These are phyloP conservation scores for Aspergillus egyptiacus DNA, from an alignment of 495 filamentous ascomycete genomes.

Conservation along the genomic window DNA sequence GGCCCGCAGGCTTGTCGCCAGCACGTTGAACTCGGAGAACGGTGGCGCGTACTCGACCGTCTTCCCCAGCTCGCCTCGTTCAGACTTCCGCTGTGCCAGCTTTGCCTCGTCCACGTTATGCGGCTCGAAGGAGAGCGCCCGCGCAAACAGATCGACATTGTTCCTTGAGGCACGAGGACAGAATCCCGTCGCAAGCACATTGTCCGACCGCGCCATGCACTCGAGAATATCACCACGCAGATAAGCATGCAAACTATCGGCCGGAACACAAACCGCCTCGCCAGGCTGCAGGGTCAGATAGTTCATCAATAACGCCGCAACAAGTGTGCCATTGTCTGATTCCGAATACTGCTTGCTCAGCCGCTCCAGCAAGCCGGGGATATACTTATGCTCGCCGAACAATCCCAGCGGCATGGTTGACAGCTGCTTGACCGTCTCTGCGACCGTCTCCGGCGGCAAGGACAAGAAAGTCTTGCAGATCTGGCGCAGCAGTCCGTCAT, in stretches of 20 bases:
- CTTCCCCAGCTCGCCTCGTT: conserved; percentile 51
- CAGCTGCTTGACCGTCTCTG: conserved; percentile 45
- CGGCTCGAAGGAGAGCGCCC: conserved; percentile 55
- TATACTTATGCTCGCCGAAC: conserved; percentile 52
- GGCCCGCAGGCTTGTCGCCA: conserved; percentile 50
- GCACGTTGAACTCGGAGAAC: conserved; percentile 66
- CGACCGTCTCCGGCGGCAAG: conserved; percentile 46
- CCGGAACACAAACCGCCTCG: conserved; percentile 67
- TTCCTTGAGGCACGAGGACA: conserved; percentile 60
- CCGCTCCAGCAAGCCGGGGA: conserved; percentile 57
- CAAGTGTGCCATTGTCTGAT: conserved; percentile 51
- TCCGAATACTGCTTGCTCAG: conserved; percentile 58
- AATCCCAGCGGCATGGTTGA: conserved; percentile 37
- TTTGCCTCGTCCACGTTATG: conserved; percentile 50
- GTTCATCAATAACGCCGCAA: conserved; percentile 66
- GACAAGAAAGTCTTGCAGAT: conserved; percentile 53
- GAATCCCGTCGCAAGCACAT: conserved; percentile 72
- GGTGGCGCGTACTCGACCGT: conserved; percentile 61
- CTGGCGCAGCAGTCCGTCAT: conserved; percentile 54
- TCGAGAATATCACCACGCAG: conserved; percentile 74
- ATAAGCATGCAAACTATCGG: conserved; percentile 75
- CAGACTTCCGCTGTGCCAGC: conserved; percentile 42
- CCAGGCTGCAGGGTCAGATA: conserved; percentile 60
- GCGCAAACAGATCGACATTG: conserved; percentile 55
- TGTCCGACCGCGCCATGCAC: conserved; percentile 79